Conservation (phyloP, 2,329 filamentous ascomycete species). For the Fusarium nematophilum region DNA sequence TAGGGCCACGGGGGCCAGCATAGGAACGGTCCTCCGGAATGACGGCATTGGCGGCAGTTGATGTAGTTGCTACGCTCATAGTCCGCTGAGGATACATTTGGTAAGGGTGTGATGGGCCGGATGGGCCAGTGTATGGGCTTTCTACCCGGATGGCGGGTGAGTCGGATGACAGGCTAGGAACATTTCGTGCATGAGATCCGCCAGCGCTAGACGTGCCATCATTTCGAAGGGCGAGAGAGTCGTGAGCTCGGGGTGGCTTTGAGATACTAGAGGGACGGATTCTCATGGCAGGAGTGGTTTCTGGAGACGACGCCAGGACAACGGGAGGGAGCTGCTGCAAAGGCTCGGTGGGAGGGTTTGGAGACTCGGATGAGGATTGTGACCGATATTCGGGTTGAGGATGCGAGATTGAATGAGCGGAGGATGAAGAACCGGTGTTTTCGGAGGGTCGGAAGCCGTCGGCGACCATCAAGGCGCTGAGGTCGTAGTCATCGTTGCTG, state of each 20-base stretch:
- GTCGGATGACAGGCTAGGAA: constrained; percentile 50
- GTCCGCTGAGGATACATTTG: constrained; percentile 82
- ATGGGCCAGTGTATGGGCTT: constrained; percentile 76
- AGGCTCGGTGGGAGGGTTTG: constrained; percentile 12
- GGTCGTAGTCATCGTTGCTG: constrained; percentile 60
- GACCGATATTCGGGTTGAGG: constrained; percentile 15
- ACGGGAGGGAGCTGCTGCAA: constrained; percentile 17
- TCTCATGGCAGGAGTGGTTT: constrained; percentile 35
- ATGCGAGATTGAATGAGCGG: constrained; percentile 30
- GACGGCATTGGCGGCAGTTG: constrained; percentile 69
- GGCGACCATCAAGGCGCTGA: constrained; percentile 62
- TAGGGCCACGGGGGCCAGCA: constrained; percentile 72
- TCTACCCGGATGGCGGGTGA: constrained; percentile 59
- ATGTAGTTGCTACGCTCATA: constrained; percentile 78
- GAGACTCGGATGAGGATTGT: constrained; percentile 27
- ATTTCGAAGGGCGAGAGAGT: constrained; percentile 64
- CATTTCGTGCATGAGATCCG: constrained; percentile 28
- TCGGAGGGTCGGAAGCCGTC: constrained; percentile 62
- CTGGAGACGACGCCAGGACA: constrained; percentile 32
- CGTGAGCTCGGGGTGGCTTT: constrained; percentile 62
- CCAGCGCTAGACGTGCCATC: constrained; percentile 53
- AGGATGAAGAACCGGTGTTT: constrained; percentile 17
- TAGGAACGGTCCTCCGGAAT: constrained; percentile 58
- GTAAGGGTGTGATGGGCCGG: constrained; percentile 85
- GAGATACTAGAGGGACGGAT: constrained; percentile 65